Evolutionary conservation across 148 eudicot genomes (phyloP).

Genomic region (Rhododendron vialii): DNA sequence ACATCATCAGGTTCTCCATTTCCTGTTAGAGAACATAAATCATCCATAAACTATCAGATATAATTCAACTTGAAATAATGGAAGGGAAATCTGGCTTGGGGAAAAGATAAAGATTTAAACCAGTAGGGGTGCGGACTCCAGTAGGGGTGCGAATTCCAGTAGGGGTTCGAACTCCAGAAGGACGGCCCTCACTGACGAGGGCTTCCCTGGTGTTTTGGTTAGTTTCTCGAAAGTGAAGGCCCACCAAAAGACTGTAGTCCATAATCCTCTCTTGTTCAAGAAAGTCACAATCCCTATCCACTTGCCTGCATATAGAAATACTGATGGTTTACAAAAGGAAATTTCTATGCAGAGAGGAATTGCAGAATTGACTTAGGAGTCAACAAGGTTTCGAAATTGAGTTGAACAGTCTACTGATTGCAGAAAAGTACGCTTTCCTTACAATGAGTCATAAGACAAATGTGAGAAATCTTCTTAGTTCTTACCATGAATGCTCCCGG

Average conservation of each 20-base stretch:
- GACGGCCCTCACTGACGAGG: not conserved
- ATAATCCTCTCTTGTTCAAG: constrained; percentile 87
- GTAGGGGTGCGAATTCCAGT: constrained; percentile 49
- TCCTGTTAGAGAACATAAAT: constrained; percentile 22
- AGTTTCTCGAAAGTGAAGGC: constrained; percentile 73
- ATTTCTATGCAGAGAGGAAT: not conserved
- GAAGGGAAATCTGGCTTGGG: not conserved
- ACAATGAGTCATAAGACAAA: not conserved
- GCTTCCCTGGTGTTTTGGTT: constrained; percentile 22
- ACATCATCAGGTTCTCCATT: constrained; percentile 39
- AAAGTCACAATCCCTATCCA: constrained; percentile 85
- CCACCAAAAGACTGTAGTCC: constrained; percentile 89
- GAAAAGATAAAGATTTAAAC: not conserved
- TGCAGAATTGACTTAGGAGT: not conserved
- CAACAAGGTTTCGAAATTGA: not conserved
- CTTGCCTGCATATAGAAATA: constrained; percentile 51
- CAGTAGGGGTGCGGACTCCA: constrained; percentile 45
- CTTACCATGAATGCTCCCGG: not conserved
- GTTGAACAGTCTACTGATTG: not conserved
- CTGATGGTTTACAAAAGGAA: not conserved
- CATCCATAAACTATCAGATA: not conserved
- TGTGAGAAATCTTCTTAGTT: not conserved
- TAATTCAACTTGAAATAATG: not conserved
- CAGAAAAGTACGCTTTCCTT: not conserved
- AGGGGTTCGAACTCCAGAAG: constrained; percentile 19